Evolutionary conservation across 2,329 filamentous ascomycete genomes (phyloP).

Genomic region (Elsinoe batatas): DNA sequence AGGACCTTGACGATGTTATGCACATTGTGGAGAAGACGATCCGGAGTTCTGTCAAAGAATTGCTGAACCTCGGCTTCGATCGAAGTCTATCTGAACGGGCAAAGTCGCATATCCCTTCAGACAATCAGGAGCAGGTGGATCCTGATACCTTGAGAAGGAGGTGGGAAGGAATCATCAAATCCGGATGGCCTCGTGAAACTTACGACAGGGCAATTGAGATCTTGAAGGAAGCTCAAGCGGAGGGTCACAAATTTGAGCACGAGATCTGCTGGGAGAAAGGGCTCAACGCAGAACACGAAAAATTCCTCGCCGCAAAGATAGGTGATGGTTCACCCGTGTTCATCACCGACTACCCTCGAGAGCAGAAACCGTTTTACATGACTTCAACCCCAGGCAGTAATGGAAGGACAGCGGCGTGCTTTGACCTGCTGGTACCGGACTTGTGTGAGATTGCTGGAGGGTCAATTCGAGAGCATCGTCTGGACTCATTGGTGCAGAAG

Average conservation of each 20-base stretch:
- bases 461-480: slow-evolving; percentile 76
- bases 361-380: slow-evolving; percentile 92
- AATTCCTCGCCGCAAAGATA: slow-evolving; percentile 63
- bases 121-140: slow-evolving; percentile 28
- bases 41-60: slow-evolving; percentile 40
- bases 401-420: slow-evolving; percentile 66
- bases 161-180: slow-evolving; percentile 60
- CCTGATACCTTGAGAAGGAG: slow-evolving; percentile 50
- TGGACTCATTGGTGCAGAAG: slow-evolving; percentile 54
- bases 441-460: slow-evolving; percentile 81
- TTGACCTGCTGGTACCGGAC: slow-evolving; percentile 79
- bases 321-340: slow-evolving; percentile 65
- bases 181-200: slow-evolving; percentile 75
- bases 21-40: slow-evolving; percentile 72
- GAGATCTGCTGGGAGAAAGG: slow-evolving; percentile 61
- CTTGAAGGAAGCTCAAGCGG: slow-evolving; percentile 45
- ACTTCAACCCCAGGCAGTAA: slow-evolving; percentile 37
- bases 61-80: slow-evolving; percentile 29
- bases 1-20: slow-evolving; percentile 62
- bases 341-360: slow-evolving; percentile 82
- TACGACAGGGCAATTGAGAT: slow-evolving; percentile 68
- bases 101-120: background rate
- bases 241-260: slow-evolving; percentile 51
- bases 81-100: slow-evolving; percentile 41
- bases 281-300: slow-evolving; percentile 87